Conservation (phyloP, 2,329 filamentous ascomycete genomes). For the Alternaria dauci region DNA sequence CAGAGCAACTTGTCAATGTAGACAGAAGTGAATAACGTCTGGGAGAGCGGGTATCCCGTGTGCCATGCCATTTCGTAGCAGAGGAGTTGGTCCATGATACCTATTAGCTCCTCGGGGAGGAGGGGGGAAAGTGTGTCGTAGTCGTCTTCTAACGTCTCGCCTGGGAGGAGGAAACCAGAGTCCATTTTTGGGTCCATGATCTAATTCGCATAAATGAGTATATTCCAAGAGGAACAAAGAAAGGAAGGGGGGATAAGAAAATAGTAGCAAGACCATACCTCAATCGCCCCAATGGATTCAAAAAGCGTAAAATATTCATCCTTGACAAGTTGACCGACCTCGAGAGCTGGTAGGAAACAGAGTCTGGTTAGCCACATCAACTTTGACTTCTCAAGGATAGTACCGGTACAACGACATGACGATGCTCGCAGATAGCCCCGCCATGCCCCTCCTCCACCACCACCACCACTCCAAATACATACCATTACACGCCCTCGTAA, state of each 20-base stretch:
- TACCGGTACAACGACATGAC: slow-evolving; percentile 1
- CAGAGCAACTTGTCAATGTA: slow-evolving; percentile 86
- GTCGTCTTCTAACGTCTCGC: slow-evolving; percentile 82
- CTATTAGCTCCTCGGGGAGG: slow-evolving; percentile 80
- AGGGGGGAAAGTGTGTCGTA: slow-evolving; percentile 77
- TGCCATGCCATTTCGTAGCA: slow-evolving; percentile 98
- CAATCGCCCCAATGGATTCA: slow-evolving; percentile 87
- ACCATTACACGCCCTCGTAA: slow-evolving; percentile 63
- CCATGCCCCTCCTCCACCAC: slow-evolving; percentile 21
- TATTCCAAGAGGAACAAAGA: too few relatives aligned
- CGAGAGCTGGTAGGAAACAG: slow-evolving; percentile 64
- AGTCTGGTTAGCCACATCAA: slow-evolving; percentile 11
- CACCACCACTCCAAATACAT: slow-evolving; percentile 21
- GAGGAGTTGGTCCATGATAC: slow-evolving; percentile 92
- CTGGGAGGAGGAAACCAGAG: slow-evolving; percentile 81
- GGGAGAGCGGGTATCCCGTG: slow-evolving; percentile 91
- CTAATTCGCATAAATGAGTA: slow-evolving; percentile 58
- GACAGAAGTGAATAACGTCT: slow-evolving; percentile 91
- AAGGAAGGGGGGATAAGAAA: neutral
- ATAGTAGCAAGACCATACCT: slow-evolving; percentile 55
- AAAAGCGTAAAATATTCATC: slow-evolving; percentile 95
- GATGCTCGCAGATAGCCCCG: slow-evolving; percentile 16
- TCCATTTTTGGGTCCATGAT: slow-evolving; percentile 99
- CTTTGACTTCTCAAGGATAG: neutral
- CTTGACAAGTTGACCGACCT: slow-evolving; percentile 85